Evolutionary conservation across 2,329 filamentous ascomycete genomes (phyloP).

Genomic region (Claviceps pazoutovae): DNA sequence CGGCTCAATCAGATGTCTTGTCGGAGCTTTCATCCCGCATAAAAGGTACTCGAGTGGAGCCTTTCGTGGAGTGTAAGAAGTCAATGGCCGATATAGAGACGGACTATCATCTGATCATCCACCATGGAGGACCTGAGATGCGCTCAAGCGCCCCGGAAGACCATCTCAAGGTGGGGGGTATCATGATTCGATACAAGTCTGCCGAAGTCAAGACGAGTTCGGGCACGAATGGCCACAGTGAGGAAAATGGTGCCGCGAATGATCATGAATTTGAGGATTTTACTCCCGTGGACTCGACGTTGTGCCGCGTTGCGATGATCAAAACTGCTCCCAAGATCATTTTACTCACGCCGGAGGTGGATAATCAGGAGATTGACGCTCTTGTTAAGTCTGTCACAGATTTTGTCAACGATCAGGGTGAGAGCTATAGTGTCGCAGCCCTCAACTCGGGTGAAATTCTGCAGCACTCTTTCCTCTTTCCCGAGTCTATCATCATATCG

Average conservation of each 20-base stretch:
- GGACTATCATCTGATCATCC: constrained; percentile 22
- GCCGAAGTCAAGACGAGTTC: background rate
- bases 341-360: constrained; percentile 1
- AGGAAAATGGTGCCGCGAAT: background rate
- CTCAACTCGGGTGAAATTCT: constrained; percentile 2
- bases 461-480: constrained; percentile 7
- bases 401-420: background rate
- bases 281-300: background rate
- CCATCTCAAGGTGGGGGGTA: constrained; percentile 16
- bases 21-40: constrained; percentile 4
- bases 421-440: background rate
- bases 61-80: constrained; percentile 17
- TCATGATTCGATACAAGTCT: constrained; percentile 10
- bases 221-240: background rate
- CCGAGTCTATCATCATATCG: constrained; percentile 26
- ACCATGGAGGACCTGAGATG: constrained; percentile 7
- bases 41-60: constrained; percentile 7
- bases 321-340: background rate
- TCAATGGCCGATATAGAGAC: constrained; percentile 12
- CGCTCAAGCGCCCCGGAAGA: constrained; percentile 8
- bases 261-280: background rate
- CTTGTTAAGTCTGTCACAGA: background rate
- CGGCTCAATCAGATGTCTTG: constrained; percentile 1
- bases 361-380: background rate
- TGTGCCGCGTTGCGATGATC: background rate